Conservation (phyloP, 2,329 filamentous ascomycete genomes). For the Penicillium sp. region DNA sequence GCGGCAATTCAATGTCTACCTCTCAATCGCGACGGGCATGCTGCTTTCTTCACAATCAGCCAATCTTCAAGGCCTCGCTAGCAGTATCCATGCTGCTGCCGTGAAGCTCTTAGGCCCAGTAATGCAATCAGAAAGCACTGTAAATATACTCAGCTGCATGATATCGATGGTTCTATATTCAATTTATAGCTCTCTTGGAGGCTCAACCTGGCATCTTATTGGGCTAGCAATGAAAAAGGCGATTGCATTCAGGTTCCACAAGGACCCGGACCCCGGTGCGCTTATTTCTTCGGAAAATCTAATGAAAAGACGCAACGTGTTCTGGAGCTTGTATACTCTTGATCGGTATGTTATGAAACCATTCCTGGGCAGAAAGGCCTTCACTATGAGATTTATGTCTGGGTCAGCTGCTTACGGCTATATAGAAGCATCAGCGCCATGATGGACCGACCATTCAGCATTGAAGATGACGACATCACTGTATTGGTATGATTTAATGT, state of each 20-base stretch:
- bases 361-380: neutral
- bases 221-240: conserved; percentile 36
- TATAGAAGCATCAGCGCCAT: conserved; percentile 22
- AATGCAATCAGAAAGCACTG: conserved; percentile 6
- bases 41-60: conserved; percentile 20
- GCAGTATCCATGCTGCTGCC: conserved; percentile 12
- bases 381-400: no score
- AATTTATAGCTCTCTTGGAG: conserved; percentile 25
- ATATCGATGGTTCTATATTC: conserved; percentile 30
- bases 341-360: conserved; percentile 19
- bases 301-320: conserved; percentile 14
- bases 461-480: conserved; percentile 27
- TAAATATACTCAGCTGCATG: conserved; percentile 21
- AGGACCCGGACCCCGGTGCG: conserved; percentile 17
- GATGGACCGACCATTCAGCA: conserved; percentile 26
- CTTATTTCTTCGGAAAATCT: conserved; percentile 4
- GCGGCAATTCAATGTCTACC: conserved; percentile 18
- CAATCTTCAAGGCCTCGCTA: conserved; percentile 12
- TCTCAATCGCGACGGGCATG: conserved; percentile 18
- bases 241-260: conserved; percentile 32
- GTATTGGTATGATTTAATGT: conserved; percentile 17
- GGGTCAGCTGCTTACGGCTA: neutral
- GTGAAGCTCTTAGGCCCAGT: conserved; percentile 17
- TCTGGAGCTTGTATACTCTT: conserved; percentile 26
- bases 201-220: conserved; percentile 36